Evolutionary conservation across 2,329 filamentous ascomycete species (phyloP), one percentile per base, ranked within the genome.

Genomic region (Chrysoporthe puriensis): DNA sequence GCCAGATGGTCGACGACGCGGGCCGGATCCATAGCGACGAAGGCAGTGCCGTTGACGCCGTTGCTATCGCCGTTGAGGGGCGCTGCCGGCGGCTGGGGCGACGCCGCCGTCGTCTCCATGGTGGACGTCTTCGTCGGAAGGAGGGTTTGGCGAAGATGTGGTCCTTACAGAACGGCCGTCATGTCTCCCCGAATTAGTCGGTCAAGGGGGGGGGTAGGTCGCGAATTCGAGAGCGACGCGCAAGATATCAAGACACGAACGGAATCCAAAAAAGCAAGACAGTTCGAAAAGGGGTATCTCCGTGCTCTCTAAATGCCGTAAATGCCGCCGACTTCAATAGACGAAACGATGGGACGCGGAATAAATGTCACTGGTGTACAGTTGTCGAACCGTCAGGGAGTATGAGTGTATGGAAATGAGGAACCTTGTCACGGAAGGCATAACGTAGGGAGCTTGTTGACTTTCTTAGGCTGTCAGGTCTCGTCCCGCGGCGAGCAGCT

Each of bases 1-100:
- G 85, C 85, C 70, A 95, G 83, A 78, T 95, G 89, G 68, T 94
- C 89, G 71, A 94, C 84, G 63, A 94, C 84, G 72, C 87, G 81
- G 71, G 81, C 83, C n/a, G 91, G 88, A 74, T 94, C 91, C 76
- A 92, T 81, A 70, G 83, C 81, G 68, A 82, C 81, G 72, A 88
- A 86, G 59, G 84, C 73, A 21, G 59, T 78, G 74, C 84, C 77
- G 66, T 66, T 70, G 63, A 57, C 46, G 3, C 66, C 68, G 62
- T 65, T 73, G 63, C 76, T 73, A 61, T 82, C 79, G 74, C 84
- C 85, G 75, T 86, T 86, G 68, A 82, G 71, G 70, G 79, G 77
- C 69, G 82, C 73, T 70, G 78, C 78, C 74, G 80, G 79, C 70
- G 77, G 75, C 73, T 81, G 75, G 67, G 83, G 77, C 67, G 84